Conservation (phyloP, 2,329 filamentous ascomycete genomes). For the Ophiostoma fasciatum region DNA sequence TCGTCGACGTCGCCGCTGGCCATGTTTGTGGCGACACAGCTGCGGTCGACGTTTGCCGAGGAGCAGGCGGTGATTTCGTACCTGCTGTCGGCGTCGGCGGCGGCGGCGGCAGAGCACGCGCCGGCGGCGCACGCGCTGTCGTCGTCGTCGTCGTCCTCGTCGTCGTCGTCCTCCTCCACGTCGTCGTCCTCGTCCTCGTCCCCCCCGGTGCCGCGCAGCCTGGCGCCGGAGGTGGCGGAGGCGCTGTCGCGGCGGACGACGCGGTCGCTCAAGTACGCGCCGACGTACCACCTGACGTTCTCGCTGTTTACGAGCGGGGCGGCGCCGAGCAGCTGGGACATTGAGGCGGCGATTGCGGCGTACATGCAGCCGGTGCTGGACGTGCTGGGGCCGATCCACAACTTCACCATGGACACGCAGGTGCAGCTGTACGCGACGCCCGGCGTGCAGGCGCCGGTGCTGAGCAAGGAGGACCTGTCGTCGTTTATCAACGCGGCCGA, state of each 20-base stretch:
- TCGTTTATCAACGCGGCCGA: constrained; percentile 96
- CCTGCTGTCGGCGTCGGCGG: constrained; percentile 37
- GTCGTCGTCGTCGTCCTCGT: too few species aligned
- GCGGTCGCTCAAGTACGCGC: constrained; percentile 76
- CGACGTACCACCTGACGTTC: constrained; percentile 90
- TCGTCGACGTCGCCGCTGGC: constrained; percentile 61
- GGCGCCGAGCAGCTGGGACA: constrained; percentile 76
- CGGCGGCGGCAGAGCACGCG: constrained; percentile 31
- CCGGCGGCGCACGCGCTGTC: too few species aligned
- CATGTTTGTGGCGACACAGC: constrained; percentile 60
- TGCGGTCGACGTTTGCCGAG: constrained; percentile 68
- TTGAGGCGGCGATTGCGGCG: constrained; percentile 63
- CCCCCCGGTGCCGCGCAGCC: constrained; percentile 28
- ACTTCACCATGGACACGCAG: constrained; percentile 92
- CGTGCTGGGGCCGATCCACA: constrained; percentile 69
- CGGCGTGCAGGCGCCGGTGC: constrained; percentile 44
- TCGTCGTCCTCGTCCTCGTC: too few species aligned
- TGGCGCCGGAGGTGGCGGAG: constrained; percentile 37
- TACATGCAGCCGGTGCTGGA: constrained; percentile 73
- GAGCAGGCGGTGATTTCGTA: constrained; percentile 78
- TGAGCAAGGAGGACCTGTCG: constrained; percentile 75
- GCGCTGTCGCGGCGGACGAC: constrained; percentile 57
- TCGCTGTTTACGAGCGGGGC: constrained; percentile 78
- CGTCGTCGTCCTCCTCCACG: too few species aligned
- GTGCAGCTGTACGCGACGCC: constrained; percentile 82